Conservation (phyloP, 805 yeast genomes). For the Yarrowia sp. region DNA sequence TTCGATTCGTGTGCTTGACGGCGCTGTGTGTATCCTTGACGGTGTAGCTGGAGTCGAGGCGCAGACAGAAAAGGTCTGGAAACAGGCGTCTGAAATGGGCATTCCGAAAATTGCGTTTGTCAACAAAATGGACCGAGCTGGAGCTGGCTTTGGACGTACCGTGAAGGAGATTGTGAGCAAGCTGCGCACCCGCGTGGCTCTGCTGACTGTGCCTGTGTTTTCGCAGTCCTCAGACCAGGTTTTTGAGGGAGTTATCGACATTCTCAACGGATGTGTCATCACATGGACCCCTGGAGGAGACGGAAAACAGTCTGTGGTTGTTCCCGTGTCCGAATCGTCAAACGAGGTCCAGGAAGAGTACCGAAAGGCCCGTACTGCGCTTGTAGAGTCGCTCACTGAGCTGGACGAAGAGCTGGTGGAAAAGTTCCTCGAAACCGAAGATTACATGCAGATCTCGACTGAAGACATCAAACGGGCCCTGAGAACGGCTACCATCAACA, state of each 20-base stretch:
- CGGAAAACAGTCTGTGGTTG: slow-evolving; percentile 61
- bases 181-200: slow-evolving; percentile 72
- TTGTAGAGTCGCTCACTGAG: slow-evolving; percentile 85
- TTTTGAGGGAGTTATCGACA: slow-evolving; percentile 79
- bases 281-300: slow-evolving; percentile 53
- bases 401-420: slow-evolving; percentile 79
- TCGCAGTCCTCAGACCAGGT: slow-evolving; percentile 49
- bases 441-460: slow-evolving; percentile 66
- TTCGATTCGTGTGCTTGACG: slow-evolving; percentile 89
- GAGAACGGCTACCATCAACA: slow-evolving; percentile 64
- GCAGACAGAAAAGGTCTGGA: slow-evolving; percentile 97
- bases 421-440: slow-evolving; percentile 74
- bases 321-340: slow-evolving; percentile 51
- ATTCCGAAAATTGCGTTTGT: slow-evolving; percentile 83
- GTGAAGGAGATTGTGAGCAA: slow-evolving; percentile 82
- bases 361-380: slow-evolving; percentile 67
- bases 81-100: slow-evolving; percentile 69
- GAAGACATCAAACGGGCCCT: slow-evolving; percentile 64
- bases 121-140: slow-evolving; percentile 95
- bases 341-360: slow-evolving; percentile 58
- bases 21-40: slow-evolving; percentile 90
- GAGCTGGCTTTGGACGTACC: slow-evolving; percentile 92
- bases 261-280: slow-evolving; percentile 66
- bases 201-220: slow-evolving; percentile 82
- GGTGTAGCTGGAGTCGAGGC: slow-evolving; percentile 99